Base-by-base conservation (phyloP, 257 asterid genomes). In the Nemophila menziesii region DNA sequence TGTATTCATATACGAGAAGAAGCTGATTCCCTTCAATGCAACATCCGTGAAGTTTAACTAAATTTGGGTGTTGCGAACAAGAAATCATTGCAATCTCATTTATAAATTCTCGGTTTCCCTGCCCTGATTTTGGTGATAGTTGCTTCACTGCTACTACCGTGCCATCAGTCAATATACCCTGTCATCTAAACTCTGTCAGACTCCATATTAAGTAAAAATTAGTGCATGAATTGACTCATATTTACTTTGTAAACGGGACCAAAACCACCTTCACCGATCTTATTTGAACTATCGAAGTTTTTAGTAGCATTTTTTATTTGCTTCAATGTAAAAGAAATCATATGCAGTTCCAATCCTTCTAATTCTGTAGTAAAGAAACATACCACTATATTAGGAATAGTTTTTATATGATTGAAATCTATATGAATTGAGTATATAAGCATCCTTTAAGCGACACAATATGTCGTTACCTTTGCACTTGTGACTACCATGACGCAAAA, bases 251-350 rank as follows among this genome's bases (percentile, higher is more conserved):
- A 82, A 27, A 87, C 97, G 1, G 97, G 70, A 40, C 97, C 97
- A 37, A 87, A 87, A 61, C 97, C 97, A 42, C 97, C 97, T 69
- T 87, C 97, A 27, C 95, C 97, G 40, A 87, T 70, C 75, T 82
- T 87, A 60, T 79, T 79, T 42, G 65, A 42, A 26, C 63, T 41
- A 54, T 80, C 86, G 29, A 87, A 87, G 82, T 87, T 73, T 56
- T 75, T 75, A 1, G 95, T 87, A n/a, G 97, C 93, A 43, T 68
- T 64, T 72, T 72, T 78, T 48, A 87, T 75, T 73, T 82, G 93
- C 62, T 80, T 87, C 48, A 82, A 56, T 10, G 83, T 49, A 54
- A 77, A 87, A 20, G 80, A 72, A 52, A 75, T 64, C 18, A 92
- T 86, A 55, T 73, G 93, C 50, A 69, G 52, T 42, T 67, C 85